Base-by-base conservation (phyloP, 2,329 filamentous ascomycete species). In the Scytalidium lignicola region DNA sequence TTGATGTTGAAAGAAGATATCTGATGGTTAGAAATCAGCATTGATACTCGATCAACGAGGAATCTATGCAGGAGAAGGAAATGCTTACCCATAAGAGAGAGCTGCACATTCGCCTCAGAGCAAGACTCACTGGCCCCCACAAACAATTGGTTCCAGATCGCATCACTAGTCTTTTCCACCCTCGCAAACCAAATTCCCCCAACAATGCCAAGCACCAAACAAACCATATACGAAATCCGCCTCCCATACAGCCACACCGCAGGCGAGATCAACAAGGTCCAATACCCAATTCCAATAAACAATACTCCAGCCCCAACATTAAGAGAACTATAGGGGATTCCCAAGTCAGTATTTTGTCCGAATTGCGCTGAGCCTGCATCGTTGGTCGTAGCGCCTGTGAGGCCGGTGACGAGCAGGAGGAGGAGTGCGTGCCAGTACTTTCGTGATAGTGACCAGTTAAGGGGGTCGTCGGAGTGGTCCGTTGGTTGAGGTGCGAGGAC, bases 1-100 rank as follows among this genome's bases (percentile, higher is more conserved):
- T 51, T 78, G 75, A 56, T 81, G 78, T 62, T 79, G 74, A 52
- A 76, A 80, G 66, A 78, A 80, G 23, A 80, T 68, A 55, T 80
- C 78, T 7, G 77, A 74, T 21, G 80, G 65, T 1, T 72, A 66
- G 49, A 74, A 74, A 18, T 74, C 68, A 0, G 76, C 75, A 60
- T 79, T 76, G 2, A 73, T 74, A 37, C 75, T 75, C 3, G 74
- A 71, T 60, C 78, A 74, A 6, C 75, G 77, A 2, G 74, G 26
- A 28, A 28, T 28, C 26, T 13, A 13, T 28, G 26, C 26, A 28
- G 13, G 26, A 28, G 26, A 28, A 28, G 26, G 13, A 28, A 28
- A 28, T 28, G 26, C 26, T 28, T 28, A 28, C 74, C 13, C 76
- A 75, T 2, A 79, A 72, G 47, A 79, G 75, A 79, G 15, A 79